phyloP scores from a whole-genome alignment of 257 asterid genomes.

The Capsicum chinense region DNA sequence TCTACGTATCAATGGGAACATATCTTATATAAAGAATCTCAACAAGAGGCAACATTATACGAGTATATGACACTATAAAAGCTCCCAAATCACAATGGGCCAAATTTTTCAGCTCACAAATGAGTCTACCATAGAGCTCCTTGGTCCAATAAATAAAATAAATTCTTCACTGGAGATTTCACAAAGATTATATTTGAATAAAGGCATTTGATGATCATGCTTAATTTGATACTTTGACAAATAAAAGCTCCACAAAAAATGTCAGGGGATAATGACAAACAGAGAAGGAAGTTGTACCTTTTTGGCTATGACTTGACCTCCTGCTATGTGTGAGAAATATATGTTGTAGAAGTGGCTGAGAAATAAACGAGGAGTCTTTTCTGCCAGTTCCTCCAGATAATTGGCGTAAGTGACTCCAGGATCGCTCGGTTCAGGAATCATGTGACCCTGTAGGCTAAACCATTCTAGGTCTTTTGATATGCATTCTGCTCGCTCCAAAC shows the following conservation, averaged over 20 bases:
- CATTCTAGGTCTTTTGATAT: slow-evolving; percentile 68
- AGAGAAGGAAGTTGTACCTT: slow-evolving; percentile 54
- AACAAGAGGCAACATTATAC: not conserved
- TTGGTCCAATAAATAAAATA: not conserved
- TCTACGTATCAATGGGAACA: not conserved
- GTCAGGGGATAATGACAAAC: slow-evolving; percentile 22
- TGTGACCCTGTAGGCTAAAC: slow-evolving; percentile 66
- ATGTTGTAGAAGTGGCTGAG: slow-evolving; percentile 88
- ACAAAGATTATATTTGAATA: not conserved
- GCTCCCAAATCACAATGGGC: not conserved
- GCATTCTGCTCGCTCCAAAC: slow-evolving; percentile 71
- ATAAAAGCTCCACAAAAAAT: slow-evolving; percentile 26
- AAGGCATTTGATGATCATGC: not conserved
- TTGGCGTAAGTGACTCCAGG: slow-evolving; percentile 68
- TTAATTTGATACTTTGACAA: not conserved
- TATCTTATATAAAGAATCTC: slow-evolving; percentile 2
- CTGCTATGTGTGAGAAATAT: slow-evolving; percentile 87
- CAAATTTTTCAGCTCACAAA: not conserved
- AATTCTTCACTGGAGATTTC: not conserved
- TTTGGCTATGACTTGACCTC: slow-evolving; percentile 84
- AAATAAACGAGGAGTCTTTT: slow-evolving; percentile 72
- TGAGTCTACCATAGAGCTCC: slow-evolving; percentile 1
- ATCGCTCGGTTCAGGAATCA: slow-evolving; percentile 73
- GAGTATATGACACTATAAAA: not conserved
- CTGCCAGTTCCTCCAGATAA: slow-evolving; percentile 78